phyloP scores from a whole-genome alignment of 331 rosid genomes.

The Spiraea crenata region DNA sequence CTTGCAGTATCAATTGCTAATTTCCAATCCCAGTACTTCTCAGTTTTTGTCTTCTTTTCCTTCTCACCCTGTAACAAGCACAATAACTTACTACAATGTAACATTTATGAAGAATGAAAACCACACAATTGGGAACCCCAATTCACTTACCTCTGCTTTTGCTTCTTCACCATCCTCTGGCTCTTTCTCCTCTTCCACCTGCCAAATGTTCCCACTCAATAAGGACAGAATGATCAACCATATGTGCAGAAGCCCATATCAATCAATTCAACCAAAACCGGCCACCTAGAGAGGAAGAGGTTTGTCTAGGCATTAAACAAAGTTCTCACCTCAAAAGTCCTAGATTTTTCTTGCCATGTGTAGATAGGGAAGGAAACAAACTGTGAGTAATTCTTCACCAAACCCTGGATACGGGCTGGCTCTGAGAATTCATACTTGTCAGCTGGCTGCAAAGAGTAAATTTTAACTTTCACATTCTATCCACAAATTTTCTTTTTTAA shows the following conservation, averaged over 20 bases:
- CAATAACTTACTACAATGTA: constrained; percentile 9
- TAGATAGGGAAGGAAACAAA: constrained; percentile 96
- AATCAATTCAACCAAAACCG: constrained; percentile 4
- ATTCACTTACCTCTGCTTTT: constrained; percentile 54
- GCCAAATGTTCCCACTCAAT: constrained; percentile 13
- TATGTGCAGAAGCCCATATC: neutral
- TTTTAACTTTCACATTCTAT: neutral
- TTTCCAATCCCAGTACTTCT: constrained; percentile 98
- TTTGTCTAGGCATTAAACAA: constrained; percentile 3
- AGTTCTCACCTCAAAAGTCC: constrained; percentile 74
- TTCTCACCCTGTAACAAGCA: constrained; percentile 57
- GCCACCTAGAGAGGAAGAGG: neutral
- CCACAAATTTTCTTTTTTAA: neutral
- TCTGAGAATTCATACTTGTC: constrained; percentile 97
- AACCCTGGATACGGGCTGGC: constrained; percentile 73
- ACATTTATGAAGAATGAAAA: neutral
- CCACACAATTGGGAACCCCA: constrained; percentile 12
- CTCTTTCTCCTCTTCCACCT: constrained; percentile 98
- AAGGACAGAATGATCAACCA: neutral
- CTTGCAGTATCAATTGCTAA: constrained; percentile 79
- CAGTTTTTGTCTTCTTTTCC: constrained; percentile 72
- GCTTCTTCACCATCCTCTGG: constrained; percentile 87
- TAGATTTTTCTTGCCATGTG: constrained; percentile 95
- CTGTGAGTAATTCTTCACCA: constrained; percentile 97
- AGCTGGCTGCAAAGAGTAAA: constrained; percentile 54